phyloP scores from a whole-genome alignment of 495 filamentous ascomycete genomes.

The Hypomontagnella monticulosa region DNA sequence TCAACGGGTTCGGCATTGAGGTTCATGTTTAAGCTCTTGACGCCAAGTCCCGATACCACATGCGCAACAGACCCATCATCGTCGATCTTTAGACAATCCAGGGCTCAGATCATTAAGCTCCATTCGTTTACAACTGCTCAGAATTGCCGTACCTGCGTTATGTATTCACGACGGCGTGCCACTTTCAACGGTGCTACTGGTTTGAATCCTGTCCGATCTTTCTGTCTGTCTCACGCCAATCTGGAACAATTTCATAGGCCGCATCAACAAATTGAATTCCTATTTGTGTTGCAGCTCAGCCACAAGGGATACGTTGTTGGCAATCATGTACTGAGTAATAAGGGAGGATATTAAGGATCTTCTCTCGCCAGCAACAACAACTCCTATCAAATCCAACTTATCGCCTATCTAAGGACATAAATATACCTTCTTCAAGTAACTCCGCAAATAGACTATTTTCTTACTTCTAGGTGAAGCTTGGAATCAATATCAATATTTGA shows the following conservation, averaged over 20 bases:
- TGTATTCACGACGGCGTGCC: neutral
- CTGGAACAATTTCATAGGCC: constrained; percentile 23
- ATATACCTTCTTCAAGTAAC: neutral
- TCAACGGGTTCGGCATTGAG: constrained; percentile 36
- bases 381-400: neutral
- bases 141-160: neutral
- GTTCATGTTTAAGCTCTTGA: constrained; percentile 28
- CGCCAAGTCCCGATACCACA: constrained; percentile 37
- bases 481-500: too few species aligned
- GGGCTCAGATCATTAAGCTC: constrained; percentile 39
- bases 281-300: constrained; percentile 34
- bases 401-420: neutral
- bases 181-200: constrained; percentile 11
- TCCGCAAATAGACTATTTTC: neutral
- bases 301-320: constrained; percentile 20
- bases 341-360: constrained; percentile 1
- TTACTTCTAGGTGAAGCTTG: neutral
- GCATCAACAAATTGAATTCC: constrained; percentile 18
- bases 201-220: constrained; percentile 1
- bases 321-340: constrained; percentile 12
- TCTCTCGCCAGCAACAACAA: neutral
- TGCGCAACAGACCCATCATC: constrained; percentile 29
- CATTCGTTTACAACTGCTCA: neutral
- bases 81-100: constrained; percentile 34
- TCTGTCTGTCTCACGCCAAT: constrained; percentile 2